Percentiles rank a stretch among this genome's conserved stretches.
phyloP scores from a whole-genome alignment of 371 early-diverging fungal genomes.

The Funneliformis caledonium region DNA sequence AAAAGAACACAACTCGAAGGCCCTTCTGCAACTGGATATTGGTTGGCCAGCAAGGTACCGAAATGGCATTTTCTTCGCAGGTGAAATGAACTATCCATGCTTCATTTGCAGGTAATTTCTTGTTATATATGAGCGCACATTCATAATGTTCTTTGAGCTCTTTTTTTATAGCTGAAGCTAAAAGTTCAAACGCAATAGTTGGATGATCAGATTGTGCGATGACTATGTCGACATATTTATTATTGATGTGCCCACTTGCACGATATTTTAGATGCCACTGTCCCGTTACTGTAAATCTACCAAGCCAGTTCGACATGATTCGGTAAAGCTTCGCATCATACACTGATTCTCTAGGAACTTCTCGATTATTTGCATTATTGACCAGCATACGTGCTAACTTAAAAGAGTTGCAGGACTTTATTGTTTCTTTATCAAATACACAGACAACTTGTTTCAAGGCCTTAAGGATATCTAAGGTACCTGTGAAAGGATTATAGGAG shows the following conservation, averaged over 20 bases:
- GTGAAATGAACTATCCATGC: conserved; percentile 33
- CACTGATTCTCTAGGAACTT: conserved; percentile 25
- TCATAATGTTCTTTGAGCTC: conserved; percentile 32
- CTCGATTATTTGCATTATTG: background rate
- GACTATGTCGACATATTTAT: conserved; percentile 28
- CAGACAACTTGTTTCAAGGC: too few relatives aligned
- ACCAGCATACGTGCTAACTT: background rate
- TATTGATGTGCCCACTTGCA: background rate
- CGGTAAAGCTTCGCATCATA: conserved; percentile 26
- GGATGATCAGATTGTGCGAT: conserved; percentile 19
- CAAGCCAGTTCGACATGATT: conserved; percentile 17
- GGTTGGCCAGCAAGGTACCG: conserved; percentile 12
- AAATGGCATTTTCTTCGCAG: background rate
- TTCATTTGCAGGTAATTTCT: conserved; percentile 24
- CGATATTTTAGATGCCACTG: conserved; percentile 36
- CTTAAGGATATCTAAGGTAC: too few relatives aligned
- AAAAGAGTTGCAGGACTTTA: background rate
- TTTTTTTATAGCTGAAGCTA: conserved; percentile 30
- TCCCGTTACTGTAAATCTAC: conserved; percentile 4
- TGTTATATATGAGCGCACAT: conserved; percentile 2
- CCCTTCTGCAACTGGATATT: too few relatives aligned
- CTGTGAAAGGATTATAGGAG: too few relatives aligned
- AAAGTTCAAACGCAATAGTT: conserved; percentile 24
- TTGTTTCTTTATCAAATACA: too few relatives aligned
- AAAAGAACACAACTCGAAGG: too few relatives aligned